These are phyloP conservation scores for Chamaecyparis obtusa DNA, from an alignment of 75 land plant species.

Conservation along the genomic window DNA sequence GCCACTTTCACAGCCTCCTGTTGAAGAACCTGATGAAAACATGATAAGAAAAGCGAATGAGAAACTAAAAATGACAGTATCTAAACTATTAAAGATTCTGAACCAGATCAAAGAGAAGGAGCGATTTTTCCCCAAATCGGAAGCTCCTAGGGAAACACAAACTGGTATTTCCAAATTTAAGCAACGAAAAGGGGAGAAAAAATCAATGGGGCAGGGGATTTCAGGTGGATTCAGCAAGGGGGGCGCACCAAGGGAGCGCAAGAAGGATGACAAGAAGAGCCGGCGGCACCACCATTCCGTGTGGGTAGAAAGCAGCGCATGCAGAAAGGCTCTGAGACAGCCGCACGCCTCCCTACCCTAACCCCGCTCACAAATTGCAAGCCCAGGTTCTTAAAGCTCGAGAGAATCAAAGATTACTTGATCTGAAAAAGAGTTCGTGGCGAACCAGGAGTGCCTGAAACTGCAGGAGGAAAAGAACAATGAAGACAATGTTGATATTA, in stretches of 20 bases:
- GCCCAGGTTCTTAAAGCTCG: constrained; percentile 80
- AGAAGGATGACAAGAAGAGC: constrained; percentile 74
- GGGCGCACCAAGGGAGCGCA: constrained; percentile 60
- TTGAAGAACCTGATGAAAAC: no score
- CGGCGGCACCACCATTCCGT: constrained; percentile 76
- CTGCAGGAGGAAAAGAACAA: constrained; percentile 89
- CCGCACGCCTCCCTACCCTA: constrained; percentile 72
- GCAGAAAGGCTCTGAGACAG: constrained; percentile 90
- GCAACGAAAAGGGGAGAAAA: not conserved
- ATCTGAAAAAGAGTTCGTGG: constrained; percentile 89
- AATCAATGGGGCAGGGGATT: constrained; percentile 68
- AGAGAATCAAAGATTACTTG: constrained; percentile 80
- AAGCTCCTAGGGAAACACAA: no score
- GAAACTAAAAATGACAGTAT: no score
- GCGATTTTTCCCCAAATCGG: no score
- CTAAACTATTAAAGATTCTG: no score
- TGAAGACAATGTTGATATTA: no score
- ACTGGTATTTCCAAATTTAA: no score
- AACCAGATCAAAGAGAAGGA: no score
- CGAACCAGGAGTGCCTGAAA: constrained; percentile 83
- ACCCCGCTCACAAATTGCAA: constrained; percentile 86
- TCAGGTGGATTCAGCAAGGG: constrained; percentile 53
- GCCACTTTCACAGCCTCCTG: no score
- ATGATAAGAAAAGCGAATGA: no score
- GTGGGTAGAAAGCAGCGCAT: constrained; percentile 87